Evolutionary conservation across 1,284 basidiomycete genomes (phyloP).

Genomic region (Retiboletus flavoniger): DNA sequence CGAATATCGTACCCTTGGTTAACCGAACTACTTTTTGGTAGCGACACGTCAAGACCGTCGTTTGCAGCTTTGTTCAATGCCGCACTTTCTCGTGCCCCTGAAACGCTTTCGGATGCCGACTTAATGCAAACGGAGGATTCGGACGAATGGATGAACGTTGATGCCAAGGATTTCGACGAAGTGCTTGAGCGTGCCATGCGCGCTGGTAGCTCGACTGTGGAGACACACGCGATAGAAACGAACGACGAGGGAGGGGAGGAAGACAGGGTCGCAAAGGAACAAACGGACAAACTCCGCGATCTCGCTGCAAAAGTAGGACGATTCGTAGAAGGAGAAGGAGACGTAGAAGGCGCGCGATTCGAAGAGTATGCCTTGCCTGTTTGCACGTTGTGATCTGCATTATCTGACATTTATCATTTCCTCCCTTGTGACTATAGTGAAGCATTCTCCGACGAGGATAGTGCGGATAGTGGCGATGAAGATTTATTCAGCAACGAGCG

Average conservation of each 20-base stretch:
- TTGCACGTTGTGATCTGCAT: slow-evolving; percentile 1
- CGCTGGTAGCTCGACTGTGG: slow-evolving; percentile 23
- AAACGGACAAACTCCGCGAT: slow-evolving; percentile 68
- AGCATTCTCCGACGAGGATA: slow-evolving; percentile 54
- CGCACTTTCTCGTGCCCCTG: slow-evolving; percentile 49
- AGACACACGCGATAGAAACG: slow-evolving; percentile 45
- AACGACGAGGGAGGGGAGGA: slow-evolving; percentile 44
- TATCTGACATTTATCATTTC: slow-evolving; percentile 6
- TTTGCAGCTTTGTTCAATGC: slow-evolving; percentile 72
- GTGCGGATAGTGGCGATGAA: slow-evolving; percentile 40
- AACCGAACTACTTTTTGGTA: slow-evolving; percentile 28
- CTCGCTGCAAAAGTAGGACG: slow-evolving; percentile 82
- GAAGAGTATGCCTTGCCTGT: slow-evolving; percentile 66
- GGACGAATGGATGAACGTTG: slow-evolving; percentile 73
- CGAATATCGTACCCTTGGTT: not conserved
- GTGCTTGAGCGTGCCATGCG: slow-evolving; percentile 44
- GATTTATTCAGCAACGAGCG: slow-evolving; percentile 47
- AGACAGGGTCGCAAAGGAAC: slow-evolving; percentile 53
- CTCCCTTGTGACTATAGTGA: slow-evolving; percentile 45
- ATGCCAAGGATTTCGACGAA: slow-evolving; percentile 62
- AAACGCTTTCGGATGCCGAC: slow-evolving; percentile 15
- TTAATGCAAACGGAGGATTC: slow-evolving; percentile 51
- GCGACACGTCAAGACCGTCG: slow-evolving; percentile 60
- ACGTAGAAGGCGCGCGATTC: slow-evolving; percentile 83
- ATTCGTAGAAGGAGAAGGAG: slow-evolving; percentile 86